Conservation (phyloP, 2,329 filamentous ascomycete species). For the Hypoxylon sp. region DNA sequence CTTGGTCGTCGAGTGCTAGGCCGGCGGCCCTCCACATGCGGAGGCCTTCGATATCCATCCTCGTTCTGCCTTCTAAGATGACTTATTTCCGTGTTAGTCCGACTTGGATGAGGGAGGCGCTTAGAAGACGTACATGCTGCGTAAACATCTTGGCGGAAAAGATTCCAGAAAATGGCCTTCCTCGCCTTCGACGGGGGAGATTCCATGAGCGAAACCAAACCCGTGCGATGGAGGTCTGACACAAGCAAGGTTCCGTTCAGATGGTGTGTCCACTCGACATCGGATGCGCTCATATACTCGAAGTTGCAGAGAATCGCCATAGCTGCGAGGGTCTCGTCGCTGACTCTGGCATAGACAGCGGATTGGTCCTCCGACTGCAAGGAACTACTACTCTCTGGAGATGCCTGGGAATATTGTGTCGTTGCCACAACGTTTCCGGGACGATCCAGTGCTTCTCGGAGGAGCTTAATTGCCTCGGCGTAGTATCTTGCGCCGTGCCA, state of each 20-base stretch:
- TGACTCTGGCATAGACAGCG: neutral
- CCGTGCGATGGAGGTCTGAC: neutral
- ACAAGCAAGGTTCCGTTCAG: neutral
- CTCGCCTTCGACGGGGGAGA: neutral
- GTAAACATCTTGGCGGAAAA: neutral
- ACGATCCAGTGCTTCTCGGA: neutral
- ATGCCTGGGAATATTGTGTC: neutral
- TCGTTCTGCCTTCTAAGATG: neutral
- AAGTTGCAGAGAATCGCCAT: neutral
- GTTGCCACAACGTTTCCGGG: neutral
- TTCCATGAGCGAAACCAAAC: neutral
- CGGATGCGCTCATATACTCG: neutral
- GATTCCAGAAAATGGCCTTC: slow-evolving; percentile 1
- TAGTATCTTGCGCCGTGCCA: neutral
- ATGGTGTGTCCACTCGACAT: neutral
- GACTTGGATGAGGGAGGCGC: neutral
- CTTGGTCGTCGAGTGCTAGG: neutral
- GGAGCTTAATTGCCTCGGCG: slow-evolving; percentile 1
- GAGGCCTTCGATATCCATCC: neutral
- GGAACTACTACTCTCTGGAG: neutral
- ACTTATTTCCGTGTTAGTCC: neutral
- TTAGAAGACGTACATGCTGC: neutral
- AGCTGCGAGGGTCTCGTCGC: neutral
- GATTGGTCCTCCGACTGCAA: neutral
- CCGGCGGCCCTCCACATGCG: neutral